Percentiles rank a stretch among this genome's conserved stretches.
Conservation (phyloP, 352 stramenopile genomes). For the Discostella stelligera region DNA sequence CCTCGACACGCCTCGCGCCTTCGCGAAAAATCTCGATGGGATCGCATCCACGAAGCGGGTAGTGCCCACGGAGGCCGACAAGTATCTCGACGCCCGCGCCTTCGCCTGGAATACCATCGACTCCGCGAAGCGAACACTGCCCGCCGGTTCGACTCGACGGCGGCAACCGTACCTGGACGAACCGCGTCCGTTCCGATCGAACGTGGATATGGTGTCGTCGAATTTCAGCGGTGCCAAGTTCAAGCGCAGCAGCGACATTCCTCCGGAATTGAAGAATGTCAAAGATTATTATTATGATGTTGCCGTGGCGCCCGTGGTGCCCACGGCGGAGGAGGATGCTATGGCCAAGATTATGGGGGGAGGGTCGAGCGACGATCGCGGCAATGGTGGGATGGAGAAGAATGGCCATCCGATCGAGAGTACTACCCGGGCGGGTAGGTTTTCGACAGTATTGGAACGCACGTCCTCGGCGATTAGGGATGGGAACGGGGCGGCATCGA, state of each 20-base stretch:
- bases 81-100: conserved; percentile 20
- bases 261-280: conserved; percentile 29
- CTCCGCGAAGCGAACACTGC: not conserved
- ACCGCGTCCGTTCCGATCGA: conserved; percentile 10
- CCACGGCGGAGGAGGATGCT: not conserved
- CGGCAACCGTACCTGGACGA: conserved; percentile 13
- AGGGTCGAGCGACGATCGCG: not conserved
- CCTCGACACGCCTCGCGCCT: conserved; percentile 27
- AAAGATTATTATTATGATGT: conserved; percentile 18
- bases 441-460: conserved; percentile 23
- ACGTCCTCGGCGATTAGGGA: conserved; percentile 24
- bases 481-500: conserved; percentile 16
- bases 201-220: conserved; percentile 23
- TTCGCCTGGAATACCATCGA: conserved; percentile 14
- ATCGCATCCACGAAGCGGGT: not conserved
- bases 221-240: conserved; percentile 23
- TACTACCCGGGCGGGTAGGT: not conserved
- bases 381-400: conserved; percentile 5
- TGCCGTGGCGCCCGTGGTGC: not conserved
- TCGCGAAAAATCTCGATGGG: conserved; percentile 26
- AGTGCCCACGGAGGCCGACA: conserved; percentile 8
- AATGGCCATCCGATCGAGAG: conserved; percentile 10
- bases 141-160: not conserved
- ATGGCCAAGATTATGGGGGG: too few species aligned
- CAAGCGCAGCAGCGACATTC: conserved; percentile 25